Evolutionary conservation across 352 stramenopile species (phyloP).

Genomic region (Elongisporangium anandrum): DNA sequence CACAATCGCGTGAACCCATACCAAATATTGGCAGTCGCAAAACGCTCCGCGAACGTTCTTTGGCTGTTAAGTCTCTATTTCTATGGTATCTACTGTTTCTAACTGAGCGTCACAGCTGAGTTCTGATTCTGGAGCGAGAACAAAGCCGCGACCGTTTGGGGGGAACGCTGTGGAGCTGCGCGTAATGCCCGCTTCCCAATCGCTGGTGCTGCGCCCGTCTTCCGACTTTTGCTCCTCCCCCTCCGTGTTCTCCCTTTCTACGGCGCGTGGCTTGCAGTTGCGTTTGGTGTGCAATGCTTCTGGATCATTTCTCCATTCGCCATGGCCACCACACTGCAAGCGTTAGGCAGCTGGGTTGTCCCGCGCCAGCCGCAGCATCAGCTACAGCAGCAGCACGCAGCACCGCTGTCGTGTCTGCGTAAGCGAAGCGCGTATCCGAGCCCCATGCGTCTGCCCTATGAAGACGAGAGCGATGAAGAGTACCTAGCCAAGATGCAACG

Average conservation of each 20-base stretch:
- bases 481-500: constrained; percentile 4
- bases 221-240: background rate
- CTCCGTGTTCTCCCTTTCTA: background rate
- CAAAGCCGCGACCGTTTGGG: background rate
- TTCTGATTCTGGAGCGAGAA: background rate
- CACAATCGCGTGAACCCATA: background rate
- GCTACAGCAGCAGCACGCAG: constrained; percentile 5
- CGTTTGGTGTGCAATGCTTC: background rate
- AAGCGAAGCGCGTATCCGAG: constrained; percentile 43
- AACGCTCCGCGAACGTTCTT: background rate
- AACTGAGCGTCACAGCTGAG: background rate
- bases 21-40: background rate
- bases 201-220: too few relatives aligned
- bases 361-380: constrained; percentile 1
- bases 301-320: background rate
- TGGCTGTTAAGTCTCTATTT: background rate
- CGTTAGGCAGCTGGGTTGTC: background rate
- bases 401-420: constrained; percentile 28
- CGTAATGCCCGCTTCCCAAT: background rate
- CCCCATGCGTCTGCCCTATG: background rate
- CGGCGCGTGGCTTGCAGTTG: background rate
- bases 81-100: background rate
- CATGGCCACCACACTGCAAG: background rate
- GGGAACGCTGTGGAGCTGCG: background rate
- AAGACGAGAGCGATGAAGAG: background rate